These are phyloP conservation scores for Gracilariopsis chorda DNA, from an alignment of 23 red algal species.

Conservation along the genomic window DNA sequence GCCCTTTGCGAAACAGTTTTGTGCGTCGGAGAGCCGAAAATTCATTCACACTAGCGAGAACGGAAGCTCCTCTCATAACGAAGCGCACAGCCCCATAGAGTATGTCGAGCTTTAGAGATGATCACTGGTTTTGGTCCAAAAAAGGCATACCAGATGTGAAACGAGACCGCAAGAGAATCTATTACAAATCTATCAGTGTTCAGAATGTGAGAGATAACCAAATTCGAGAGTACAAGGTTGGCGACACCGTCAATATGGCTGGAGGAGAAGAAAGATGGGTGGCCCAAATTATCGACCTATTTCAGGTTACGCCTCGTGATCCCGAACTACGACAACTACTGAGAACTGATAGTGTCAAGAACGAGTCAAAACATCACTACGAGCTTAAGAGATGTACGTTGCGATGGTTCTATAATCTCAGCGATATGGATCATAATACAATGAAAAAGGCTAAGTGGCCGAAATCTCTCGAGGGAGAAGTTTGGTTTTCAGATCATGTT, in stretches of 20 bases:
- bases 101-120: neutral
- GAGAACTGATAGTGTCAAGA: neutral
- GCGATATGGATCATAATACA: neutral
- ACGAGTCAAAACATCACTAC: slow-evolving; percentile 20
- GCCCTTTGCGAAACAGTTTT: no score
- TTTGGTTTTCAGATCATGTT: slow-evolving; percentile 52
- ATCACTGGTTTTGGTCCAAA: neutral
- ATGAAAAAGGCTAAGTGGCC: neutral
- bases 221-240: slow-evolving; percentile 31
- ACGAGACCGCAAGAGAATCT: neutral
- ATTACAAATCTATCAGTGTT: neutral
- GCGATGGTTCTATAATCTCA: slow-evolving; percentile 57
- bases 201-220: neutral
- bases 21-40: no score
- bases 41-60: no score
- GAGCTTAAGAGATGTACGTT: slow-evolving; percentile 43
- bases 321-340: slow-evolving; percentile 17
- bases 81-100: no score
- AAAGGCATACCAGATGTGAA: neutral
- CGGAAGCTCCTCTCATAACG: no score
- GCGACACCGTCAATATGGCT: slow-evolving; percentile 52
- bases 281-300: slow-evolving; percentile 58
- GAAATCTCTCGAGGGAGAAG: slow-evolving; percentile 11
- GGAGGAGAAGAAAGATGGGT: slow-evolving; percentile 34
- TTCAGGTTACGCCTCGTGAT: slow-evolving; percentile 27